Evolutionary conservation across 148 eudicot genomes (phyloP).

Genomic region (Chenopodium formosanum): DNA sequence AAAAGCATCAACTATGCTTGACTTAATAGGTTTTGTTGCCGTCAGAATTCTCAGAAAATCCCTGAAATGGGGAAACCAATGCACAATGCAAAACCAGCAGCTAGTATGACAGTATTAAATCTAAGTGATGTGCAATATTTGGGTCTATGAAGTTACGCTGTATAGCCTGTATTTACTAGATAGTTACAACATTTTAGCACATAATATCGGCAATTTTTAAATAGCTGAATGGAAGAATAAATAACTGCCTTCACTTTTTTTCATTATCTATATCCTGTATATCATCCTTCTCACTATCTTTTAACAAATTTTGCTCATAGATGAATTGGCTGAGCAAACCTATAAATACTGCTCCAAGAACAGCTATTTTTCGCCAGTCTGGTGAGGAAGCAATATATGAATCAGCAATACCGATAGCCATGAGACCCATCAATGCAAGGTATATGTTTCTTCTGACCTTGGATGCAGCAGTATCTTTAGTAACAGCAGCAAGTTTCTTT

Average conservation of each 20-base stretch:
- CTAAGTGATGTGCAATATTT: slow-evolving; percentile 43
- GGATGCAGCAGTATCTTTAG: slow-evolving; percentile 50
- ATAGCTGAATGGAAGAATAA: neutral
- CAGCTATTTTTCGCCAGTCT: slow-evolving; percentile 52
- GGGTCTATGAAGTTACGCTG: slow-evolving; percentile 63
- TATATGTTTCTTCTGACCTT: slow-evolving; percentile 61
- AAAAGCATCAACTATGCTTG: slow-evolving; percentile 34
- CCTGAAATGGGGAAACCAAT: slow-evolving; percentile 4
- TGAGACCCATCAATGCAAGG: slow-evolving; percentile 54
- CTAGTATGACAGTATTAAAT: slow-evolving; percentile 58
- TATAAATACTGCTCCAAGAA: slow-evolving; percentile 57
- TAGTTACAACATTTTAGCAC: neutral
- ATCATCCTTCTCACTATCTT: slow-evolving; percentile 34
- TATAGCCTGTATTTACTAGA: slow-evolving; percentile 38
- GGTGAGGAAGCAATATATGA: slow-evolving; percentile 47
- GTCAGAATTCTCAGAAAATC: slow-evolving; percentile 29
- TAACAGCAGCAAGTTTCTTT: slow-evolving; percentile 44
- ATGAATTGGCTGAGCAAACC: slow-evolving; percentile 62
- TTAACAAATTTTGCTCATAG: slow-evolving; percentile 63
- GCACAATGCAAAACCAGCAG: slow-evolving; percentile 49
- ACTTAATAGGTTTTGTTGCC: slow-evolving; percentile 42
- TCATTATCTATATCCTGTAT: slow-evolving; percentile 33
- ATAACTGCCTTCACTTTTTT: slow-evolving; percentile 31
- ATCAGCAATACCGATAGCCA: slow-evolving; percentile 50
- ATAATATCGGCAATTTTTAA: neutral